phyloP scores from a whole-genome alignment of 495 filamentous ascomycete genomes.

The Penicillium longicatenatum region DNA sequence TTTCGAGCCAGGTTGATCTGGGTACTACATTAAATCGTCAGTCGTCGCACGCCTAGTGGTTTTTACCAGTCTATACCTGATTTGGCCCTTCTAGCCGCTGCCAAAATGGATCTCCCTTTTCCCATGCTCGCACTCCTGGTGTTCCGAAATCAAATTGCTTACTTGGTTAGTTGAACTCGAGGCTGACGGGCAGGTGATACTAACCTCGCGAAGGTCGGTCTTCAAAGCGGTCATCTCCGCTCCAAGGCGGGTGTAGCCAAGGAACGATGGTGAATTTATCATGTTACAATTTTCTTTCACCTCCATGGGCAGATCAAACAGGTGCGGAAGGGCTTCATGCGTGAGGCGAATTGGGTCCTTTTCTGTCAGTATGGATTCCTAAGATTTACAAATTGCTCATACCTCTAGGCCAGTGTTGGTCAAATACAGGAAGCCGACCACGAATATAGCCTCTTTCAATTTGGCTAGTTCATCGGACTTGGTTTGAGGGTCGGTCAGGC shows the following conservation, averaged over 20 bases:
- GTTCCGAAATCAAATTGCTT: slow-evolving; percentile 51
- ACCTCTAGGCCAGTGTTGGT: slow-evolving; percentile 80
- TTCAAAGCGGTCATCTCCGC: slow-evolving; percentile 48
- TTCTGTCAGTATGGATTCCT: slow-evolving; percentile 12
- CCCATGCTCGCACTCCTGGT: slow-evolving; percentile 34
- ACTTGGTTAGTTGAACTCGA: not conserved
- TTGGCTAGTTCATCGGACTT: slow-evolving; percentile 71
- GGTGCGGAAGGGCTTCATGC: slow-evolving; percentile 66
- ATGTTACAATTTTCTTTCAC: slow-evolving; percentile 83
- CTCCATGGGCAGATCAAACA: slow-evolving; percentile 78
- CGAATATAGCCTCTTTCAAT: slow-evolving; percentile 77
- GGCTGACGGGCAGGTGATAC: not conserved
- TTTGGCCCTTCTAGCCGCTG: slow-evolving; percentile 47
- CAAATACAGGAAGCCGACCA: slow-evolving; percentile 90
- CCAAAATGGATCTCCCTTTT: slow-evolving; percentile 77
- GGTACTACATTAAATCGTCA: slow-evolving; percentile 48
- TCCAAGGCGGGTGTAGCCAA: slow-evolving; percentile 52
- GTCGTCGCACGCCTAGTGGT: not conserved
- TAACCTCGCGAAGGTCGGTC: slow-evolving; percentile 46
- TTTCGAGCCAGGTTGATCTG: slow-evolving; percentile 60
- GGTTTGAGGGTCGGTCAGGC: slow-evolving; percentile 63
- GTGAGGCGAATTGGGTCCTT: slow-evolving; percentile 68
- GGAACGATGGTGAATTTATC: slow-evolving; percentile 71
- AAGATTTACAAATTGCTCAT: slow-evolving; percentile 31
- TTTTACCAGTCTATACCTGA: slow-evolving; percentile 25